Evolutionary conservation across 176 grass and related monocot genomes (phyloP).

Genomic region (Urochloa ruziziensis): DNA sequence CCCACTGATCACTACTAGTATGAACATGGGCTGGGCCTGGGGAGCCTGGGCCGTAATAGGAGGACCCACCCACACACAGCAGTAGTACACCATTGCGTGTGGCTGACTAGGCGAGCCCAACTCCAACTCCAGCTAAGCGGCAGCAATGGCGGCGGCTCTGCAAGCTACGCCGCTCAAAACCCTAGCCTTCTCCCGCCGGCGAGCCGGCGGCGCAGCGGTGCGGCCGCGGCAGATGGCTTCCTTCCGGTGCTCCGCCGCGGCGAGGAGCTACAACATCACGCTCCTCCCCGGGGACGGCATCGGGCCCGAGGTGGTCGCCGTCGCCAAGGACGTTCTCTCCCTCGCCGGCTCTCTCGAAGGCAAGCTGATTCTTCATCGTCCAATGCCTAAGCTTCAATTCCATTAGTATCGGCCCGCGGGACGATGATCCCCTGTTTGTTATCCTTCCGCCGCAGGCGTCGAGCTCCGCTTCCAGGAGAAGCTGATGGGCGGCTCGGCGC

Average conservation of each 20-base stretch:
- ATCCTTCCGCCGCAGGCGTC: conserved; percentile 39
- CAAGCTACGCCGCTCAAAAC: conserved; percentile 41
- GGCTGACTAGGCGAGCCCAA: not conserved
- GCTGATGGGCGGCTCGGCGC: conserved; percentile 70
- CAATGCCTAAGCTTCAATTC: not conserved
- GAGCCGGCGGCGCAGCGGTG: not conserved
- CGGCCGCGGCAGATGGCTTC: not conserved
- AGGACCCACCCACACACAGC: too few relatives aligned
- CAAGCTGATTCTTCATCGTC: not conserved
- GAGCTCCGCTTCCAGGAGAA: conserved; percentile 60
- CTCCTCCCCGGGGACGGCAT: conserved; percentile 91
- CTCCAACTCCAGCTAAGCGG: too few relatives aligned
- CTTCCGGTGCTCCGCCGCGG: conserved; percentile 33
- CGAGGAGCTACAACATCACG: conserved; percentile 68
- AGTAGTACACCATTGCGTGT: too few relatives aligned
- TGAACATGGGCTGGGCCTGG: not conserved
- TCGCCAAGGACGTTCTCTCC: conserved; percentile 86
- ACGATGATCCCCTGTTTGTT: not conserved
- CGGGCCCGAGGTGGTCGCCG: conserved; percentile 89
- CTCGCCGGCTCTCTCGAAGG: conserved; percentile 69
- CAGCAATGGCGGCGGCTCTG: conserved; percentile 41
- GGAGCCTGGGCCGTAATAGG: not conserved
- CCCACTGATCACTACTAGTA: not conserved
- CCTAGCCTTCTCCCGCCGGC: conserved; percentile 19
- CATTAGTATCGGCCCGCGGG: not conserved